phyloP scores from a whole-genome alignment of 2,329 filamentous ascomycete species.

The Aspergillus melleus region DNA sequence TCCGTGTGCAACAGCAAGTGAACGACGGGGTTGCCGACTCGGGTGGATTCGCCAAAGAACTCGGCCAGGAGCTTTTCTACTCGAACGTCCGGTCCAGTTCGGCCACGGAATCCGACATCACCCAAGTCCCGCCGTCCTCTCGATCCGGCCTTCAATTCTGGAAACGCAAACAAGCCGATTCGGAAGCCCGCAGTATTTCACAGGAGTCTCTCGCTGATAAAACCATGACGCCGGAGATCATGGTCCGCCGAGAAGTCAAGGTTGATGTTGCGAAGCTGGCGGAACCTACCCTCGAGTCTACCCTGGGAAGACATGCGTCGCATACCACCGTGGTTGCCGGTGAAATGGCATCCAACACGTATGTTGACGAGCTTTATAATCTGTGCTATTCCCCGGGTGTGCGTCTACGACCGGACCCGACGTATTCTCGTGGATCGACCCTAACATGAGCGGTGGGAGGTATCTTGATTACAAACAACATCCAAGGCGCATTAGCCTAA shows the following conservation, averaged over 20 bases:
- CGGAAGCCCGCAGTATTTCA: constrained; percentile 5
- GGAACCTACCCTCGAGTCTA: constrained; percentile 20
- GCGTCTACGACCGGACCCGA: constrained; percentile 26
- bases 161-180: constrained; percentile 16
- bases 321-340: constrained; percentile 27
- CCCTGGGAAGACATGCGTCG: constrained; percentile 21
- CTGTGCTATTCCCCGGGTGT: constrained; percentile 34
- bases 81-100: constrained; percentile 30
- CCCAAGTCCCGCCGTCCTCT: constrained; percentile 11
- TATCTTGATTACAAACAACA: no score
- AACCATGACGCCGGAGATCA: constrained; percentile 55
- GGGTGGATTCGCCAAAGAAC: constrained; percentile 59
- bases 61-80: constrained; percentile 62
- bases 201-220: constrained; percentile 25
- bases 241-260: constrained; percentile 62
- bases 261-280: constrained; percentile 47
- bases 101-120: constrained; percentile 24
- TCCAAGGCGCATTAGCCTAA: no score
- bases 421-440: constrained; percentile 11
- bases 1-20: constrained; percentile 65
- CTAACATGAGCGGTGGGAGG: background rate
- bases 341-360: constrained; percentile 35
- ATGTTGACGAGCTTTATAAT: constrained; percentile 50
- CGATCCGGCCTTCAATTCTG: constrained; percentile 24
- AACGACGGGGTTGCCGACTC: constrained; percentile 57